Evolutionary conservation across 73 alveolate species (phyloP).

Genomic region (Stentor roeselii): DNA sequence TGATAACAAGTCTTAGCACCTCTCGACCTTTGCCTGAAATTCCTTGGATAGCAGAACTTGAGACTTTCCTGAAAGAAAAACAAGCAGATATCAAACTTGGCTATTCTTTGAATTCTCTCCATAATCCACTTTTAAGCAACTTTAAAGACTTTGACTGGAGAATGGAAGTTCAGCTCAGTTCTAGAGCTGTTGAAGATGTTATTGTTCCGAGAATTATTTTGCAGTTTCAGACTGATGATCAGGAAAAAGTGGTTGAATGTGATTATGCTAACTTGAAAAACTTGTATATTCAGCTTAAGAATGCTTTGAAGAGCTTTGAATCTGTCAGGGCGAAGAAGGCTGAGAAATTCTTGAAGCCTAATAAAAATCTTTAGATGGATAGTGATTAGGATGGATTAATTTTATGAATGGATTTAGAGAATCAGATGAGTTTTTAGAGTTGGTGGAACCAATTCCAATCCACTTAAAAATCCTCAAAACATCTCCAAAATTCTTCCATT

Average conservation of each 20-base stretch:
- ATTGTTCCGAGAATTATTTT: not conserved
- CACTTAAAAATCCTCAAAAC: too few relatives aligned
- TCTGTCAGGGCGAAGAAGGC: slow-evolving; percentile 19
- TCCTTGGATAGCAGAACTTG: not conserved
- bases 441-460: too few relatives aligned
- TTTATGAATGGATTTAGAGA: too few relatives aligned
- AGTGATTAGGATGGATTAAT: too few relatives aligned
- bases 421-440: too few relatives aligned
- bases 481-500: too few relatives aligned
- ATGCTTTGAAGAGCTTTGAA: not conserved
- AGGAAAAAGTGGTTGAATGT: not conserved
- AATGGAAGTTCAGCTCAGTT: not conserved
- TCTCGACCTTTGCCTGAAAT: not conserved
- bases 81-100: not conserved
- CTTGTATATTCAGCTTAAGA: not conserved
- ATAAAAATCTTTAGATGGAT: not conserved
- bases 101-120: not conserved
- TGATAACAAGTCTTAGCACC: not conserved
- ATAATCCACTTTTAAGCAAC: not conserved
- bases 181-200: not conserved
- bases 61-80: not conserved
- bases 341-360: slow-evolving; percentile 13
- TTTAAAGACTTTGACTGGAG: slow-evolving; percentile 24
- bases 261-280: slow-evolving; percentile 17
- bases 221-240: not conserved